Evolutionary conservation across 2,329 filamentous ascomycete species (phyloP).

Genomic region (Colletotrichum sp.): DNA sequence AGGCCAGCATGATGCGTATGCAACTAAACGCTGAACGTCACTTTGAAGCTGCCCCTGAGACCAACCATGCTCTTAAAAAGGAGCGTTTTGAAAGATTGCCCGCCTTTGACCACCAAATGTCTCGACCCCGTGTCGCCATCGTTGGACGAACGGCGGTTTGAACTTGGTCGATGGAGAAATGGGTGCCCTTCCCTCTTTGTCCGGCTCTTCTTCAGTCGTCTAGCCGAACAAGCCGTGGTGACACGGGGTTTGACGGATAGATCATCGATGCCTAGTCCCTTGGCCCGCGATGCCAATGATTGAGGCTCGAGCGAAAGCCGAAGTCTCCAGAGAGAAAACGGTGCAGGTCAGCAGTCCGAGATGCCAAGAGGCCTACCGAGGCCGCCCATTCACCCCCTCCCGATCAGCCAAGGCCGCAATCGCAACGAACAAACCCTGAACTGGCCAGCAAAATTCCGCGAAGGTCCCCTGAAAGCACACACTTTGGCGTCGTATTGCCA

Average conservation of each 20-base stretch:
- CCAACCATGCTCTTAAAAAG: background rate
- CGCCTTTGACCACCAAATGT: background rate
- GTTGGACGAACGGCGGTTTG: background rate
- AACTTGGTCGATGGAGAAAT: background rate
- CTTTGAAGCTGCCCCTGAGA: background rate
- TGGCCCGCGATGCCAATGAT: conserved; percentile 13
- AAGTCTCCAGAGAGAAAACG: background rate
- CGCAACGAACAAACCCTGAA: background rate
- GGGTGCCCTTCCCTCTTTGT: background rate
- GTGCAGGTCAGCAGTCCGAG: background rate
- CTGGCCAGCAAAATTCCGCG: background rate
- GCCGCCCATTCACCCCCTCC: background rate
- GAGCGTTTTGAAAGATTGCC: background rate
- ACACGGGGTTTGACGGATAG: background rate
- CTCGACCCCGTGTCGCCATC: background rate
- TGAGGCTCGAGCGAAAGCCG: conserved; percentile 14
- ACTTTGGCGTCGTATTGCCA: background rate
- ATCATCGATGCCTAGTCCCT: conserved; percentile 10
- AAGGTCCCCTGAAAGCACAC: background rate
- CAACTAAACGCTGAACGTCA: background rate
- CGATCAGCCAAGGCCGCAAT: conserved; percentile 2
- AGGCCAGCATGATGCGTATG: background rate
- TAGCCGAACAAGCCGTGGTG: background rate
- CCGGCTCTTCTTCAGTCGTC: background rate
- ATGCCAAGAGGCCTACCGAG: background rate